A percentile compares a stretch with the other conserved stretches of the same genome.
These are phyloP conservation scores for Coemansia sp. DNA, from an alignment of 192 early-diverging fungal genomes.

Conservation along the genomic window DNA sequence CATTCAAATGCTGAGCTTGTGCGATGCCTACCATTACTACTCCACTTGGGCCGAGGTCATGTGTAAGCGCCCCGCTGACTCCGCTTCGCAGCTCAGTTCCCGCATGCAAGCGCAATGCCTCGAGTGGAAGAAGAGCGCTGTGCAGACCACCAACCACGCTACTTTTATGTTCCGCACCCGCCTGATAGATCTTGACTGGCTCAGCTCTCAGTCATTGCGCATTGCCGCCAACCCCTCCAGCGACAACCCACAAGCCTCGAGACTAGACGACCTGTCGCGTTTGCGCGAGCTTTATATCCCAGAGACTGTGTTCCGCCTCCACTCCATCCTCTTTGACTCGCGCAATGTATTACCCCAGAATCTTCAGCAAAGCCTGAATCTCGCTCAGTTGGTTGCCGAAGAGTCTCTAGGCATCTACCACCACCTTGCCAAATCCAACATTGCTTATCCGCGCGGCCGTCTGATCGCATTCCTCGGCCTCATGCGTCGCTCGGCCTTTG, in stretches of 20 bases:
- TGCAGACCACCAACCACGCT: conserved; percentile 23
- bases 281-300: conserved; percentile 65
- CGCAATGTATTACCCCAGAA: conserved; percentile 58
- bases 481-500: conserved; percentile 58
- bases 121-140: conserved; percentile 36
- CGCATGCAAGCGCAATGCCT: conserved; percentile 36
- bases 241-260: not conserved
- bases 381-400: conserved; percentile 61
- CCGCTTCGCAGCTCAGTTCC: conserved; percentile 1
- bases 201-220: conserved; percentile 28
- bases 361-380: conserved; percentile 56
- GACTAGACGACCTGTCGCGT: conserved; percentile 45
- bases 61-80: conserved; percentile 33
- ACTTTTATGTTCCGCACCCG: conserved; percentile 41
- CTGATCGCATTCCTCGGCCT: conserved; percentile 54
- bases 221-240: not conserved
- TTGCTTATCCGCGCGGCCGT: conserved; percentile 43
- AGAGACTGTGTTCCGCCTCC: conserved; percentile 67
- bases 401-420: conserved; percentile 51
- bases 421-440: conserved; percentile 50
- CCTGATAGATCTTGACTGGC: conserved; percentile 42
- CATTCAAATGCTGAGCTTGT: conserved; percentile 50
- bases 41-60: conserved; percentile 44
- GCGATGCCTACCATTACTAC: conserved; percentile 49
- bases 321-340: conserved; percentile 70